These are phyloP conservation scores for Penicillium canariense DNA, from an alignment of 495 filamentous ascomycete species.

Conservation along the genomic window DNA sequence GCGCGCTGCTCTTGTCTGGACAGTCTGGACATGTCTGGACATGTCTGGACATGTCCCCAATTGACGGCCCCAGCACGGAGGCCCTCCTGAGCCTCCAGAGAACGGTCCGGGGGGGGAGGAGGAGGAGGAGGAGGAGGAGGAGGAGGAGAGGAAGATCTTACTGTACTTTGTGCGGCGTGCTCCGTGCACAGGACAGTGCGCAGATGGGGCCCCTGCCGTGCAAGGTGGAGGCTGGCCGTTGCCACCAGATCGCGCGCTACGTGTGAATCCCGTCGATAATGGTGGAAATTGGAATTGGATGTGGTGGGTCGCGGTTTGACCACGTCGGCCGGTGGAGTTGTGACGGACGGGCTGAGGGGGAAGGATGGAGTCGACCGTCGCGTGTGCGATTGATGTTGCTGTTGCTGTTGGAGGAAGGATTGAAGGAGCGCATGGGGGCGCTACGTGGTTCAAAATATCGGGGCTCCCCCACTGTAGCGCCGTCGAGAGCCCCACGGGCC, in stretches of 20 bases:
- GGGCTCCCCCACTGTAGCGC: too few relatives aligned
- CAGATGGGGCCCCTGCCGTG: constrained; percentile 14
- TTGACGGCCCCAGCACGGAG: constrained; percentile 1
- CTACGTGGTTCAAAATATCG: too few relatives aligned
- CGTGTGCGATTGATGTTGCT: too few relatives aligned
- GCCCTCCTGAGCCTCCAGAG: constrained; percentile 17
- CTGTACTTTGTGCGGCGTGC: background rate
- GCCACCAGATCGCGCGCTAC: constrained; percentile 25
- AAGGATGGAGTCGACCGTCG: background rate
- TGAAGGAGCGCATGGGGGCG: background rate
- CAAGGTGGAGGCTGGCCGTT: constrained; percentile 18
- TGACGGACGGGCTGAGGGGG: too few relatives aligned
- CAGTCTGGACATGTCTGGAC: background rate
- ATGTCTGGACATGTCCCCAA: background rate
- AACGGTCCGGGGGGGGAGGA: too few relatives aligned
- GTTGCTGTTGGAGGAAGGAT: background rate
- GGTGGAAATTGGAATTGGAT: too few relatives aligned
- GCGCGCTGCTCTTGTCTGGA: too few relatives aligned
- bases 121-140: constrained; percentile 3
- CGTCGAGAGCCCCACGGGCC: too few relatives aligned
- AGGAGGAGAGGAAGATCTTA: background rate
- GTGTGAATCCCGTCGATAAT: constrained; percentile 7
- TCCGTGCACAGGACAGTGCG: constrained; percentile 10
- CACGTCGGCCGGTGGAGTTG: background rate
- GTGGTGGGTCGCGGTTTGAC: too few relatives aligned